These are phyloP conservation scores for Cryptococcus amylolentus DNA, from an alignment of 1,284 basidiomycete species.

Conservation along the genomic window DNA sequence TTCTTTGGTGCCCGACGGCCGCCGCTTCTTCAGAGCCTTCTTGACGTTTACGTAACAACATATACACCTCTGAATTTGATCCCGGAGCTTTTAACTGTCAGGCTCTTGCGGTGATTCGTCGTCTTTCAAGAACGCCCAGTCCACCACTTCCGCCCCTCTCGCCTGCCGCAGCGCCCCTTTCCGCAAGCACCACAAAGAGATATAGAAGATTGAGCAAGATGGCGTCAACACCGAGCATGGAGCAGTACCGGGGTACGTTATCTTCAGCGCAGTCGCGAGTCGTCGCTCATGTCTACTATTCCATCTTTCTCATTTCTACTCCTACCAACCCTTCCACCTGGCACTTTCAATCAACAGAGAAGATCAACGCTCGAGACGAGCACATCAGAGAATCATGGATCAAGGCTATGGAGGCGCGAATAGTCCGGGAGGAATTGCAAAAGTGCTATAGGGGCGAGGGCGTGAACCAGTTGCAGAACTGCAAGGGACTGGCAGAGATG, in stretches of 20 bases:
- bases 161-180: background rate
- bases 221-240: conserved; percentile 30
- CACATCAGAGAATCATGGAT: conserved; percentile 91
- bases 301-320: background rate
- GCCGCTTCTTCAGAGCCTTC: too few species aligned
- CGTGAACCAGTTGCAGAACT: conserved; percentile 85
- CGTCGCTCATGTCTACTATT: background rate
- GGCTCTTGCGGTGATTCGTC: conserved; percentile 10
- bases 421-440: conserved; percentile 83
- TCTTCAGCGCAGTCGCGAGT: background rate
- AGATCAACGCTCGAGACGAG: conserved; percentile 62
- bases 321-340: background rate
- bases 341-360: conserved; percentile 38
- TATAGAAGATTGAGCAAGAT: conserved; percentile 14
- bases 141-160: background rate
- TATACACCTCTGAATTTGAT: conserved; percentile 1
- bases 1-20: too few species aligned
- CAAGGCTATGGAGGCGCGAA: conserved; percentile 84
- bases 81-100: conserved; percentile 7
- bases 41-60: too few species aligned
- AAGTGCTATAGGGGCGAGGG: conserved; percentile 91
- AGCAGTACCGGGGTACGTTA: conserved; percentile 35
- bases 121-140: background rate
- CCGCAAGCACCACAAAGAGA: background rate
- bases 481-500: conserved; percentile 78